phyloP scores from a whole-genome alignment of 1,284 basidiomycete genomes.

The Sporisorium iseilematis-ciliati region DNA sequence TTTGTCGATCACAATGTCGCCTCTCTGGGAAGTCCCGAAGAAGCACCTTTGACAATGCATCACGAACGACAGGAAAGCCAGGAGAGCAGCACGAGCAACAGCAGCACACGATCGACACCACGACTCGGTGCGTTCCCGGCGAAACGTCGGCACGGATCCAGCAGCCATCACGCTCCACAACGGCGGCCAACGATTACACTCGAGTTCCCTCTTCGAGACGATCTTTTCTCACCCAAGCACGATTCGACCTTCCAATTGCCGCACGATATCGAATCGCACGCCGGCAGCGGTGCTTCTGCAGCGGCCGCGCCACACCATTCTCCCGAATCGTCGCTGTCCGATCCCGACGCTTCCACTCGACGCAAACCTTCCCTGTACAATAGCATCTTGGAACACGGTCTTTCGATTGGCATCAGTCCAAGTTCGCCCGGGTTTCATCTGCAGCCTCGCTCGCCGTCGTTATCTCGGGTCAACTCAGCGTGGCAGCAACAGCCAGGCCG shows the following conservation, averaged over 20 bases:
- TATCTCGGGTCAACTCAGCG: constrained; percentile 16
- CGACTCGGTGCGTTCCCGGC: constrained; percentile 13
- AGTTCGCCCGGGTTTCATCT: constrained; percentile 67
- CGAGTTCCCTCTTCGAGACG: constrained; percentile 47
- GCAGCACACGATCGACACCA: constrained; percentile 7
- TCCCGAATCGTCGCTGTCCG: constrained; percentile 18
- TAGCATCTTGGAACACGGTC: constrained; percentile 61
- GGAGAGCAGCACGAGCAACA: constrained; percentile 5
- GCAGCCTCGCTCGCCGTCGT: constrained; percentile 44
- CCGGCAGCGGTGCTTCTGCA: not conserved
- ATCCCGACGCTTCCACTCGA: constrained; percentile 9
- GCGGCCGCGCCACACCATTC: constrained; percentile 9
- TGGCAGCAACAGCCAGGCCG: constrained; percentile 14
- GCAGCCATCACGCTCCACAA: constrained; percentile 6
- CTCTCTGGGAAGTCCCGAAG: constrained; percentile 29
- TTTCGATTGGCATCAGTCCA: constrained; percentile 65
- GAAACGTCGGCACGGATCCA: constrained; percentile 19
- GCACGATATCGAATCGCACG: constrained; percentile 14
- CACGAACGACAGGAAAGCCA: constrained; percentile 5
- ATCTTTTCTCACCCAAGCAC: constrained; percentile 34
- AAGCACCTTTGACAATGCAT: constrained; percentile 27
- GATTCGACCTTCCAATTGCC: constrained; percentile 7
- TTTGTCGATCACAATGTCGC: constrained; percentile 36
- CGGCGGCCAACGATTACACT: constrained; percentile 52
- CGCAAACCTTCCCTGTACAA: constrained; percentile 44